Evolutionary conservation across 208 protist species (phyloP).

Genomic region (Trichomonas gallinae): DNA sequence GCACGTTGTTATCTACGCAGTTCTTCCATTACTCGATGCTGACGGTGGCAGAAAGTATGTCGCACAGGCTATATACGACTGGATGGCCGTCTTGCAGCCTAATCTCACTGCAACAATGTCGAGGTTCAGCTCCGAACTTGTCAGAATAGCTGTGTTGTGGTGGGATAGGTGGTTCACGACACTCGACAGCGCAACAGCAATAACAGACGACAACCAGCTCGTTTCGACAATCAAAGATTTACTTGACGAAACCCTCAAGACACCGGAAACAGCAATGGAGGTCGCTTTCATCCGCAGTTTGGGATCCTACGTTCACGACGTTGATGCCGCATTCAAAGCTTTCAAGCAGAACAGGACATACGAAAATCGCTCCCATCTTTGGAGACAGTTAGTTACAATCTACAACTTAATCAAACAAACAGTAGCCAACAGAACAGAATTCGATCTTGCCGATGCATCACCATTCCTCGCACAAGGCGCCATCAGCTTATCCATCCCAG

Average conservation of each 20-base stretch:
- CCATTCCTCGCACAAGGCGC: background rate
- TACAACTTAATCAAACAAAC: background rate
- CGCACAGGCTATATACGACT: background rate
- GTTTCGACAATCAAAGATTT: background rate
- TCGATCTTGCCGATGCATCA: background rate
- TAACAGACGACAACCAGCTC: background rate
- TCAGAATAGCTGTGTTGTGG: background rate
- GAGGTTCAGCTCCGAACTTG: background rate
- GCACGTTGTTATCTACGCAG: background rate
- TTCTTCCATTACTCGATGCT: background rate
- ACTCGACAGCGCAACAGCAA: background rate
- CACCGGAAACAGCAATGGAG: background rate
- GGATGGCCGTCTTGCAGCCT: background rate
- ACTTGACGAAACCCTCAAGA: background rate
- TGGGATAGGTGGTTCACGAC: background rate
- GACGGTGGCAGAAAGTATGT: background rate
- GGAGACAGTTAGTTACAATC: background rate
- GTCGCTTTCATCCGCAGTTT: background rate
- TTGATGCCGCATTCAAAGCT: background rate
- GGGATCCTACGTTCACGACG: background rate
- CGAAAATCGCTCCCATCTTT: background rate
- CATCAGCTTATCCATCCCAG: background rate
- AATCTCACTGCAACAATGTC: background rate
- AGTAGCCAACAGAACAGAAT: background rate
- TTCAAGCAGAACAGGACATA: background rate